A percentile compares a stretch with the other conserved stretches of the same genome.
phyloP scores from a whole-genome alignment of 208 protist genomes.

The Trypanosoma congolense region DNA sequence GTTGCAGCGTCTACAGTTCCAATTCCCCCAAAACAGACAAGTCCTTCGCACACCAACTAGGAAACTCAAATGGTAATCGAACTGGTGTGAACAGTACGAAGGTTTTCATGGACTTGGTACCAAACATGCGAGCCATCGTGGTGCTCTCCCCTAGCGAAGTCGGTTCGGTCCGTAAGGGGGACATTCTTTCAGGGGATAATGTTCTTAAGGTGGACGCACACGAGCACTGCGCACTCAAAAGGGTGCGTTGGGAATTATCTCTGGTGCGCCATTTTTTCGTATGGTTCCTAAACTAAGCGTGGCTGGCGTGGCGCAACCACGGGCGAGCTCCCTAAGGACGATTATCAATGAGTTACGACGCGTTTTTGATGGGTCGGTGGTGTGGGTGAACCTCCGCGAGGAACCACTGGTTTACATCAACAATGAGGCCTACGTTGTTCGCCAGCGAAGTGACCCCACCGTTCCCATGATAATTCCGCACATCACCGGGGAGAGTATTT shows the following conservation, averaged over 20 bases:
- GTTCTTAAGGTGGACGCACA: slow-evolving; percentile 77
- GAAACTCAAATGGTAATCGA: too few species aligned
- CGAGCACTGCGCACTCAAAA: slow-evolving; percentile 60
- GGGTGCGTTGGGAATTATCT: slow-evolving; percentile 68
- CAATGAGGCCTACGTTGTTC: slow-evolving; percentile 80
- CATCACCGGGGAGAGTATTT: slow-evolving; percentile 68
- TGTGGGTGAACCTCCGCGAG: slow-evolving; percentile 87
- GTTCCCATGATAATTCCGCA: slow-evolving; percentile 80
- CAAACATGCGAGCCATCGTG: slow-evolving; percentile 48
- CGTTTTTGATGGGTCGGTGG: slow-evolving; percentile 51
- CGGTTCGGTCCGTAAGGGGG: slow-evolving; percentile 47
- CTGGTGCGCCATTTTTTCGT: slow-evolving; percentile 81
- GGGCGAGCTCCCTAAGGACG: slow-evolving; percentile 59
- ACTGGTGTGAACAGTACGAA: slow-evolving; percentile 31
- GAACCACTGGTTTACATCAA: slow-evolving; percentile 87
- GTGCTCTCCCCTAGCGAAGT: slow-evolving; percentile 66
- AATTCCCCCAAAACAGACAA: too few species aligned
- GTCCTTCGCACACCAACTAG: too few species aligned
- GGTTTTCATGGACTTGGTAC: slow-evolving; percentile 73
- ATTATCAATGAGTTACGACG: slow-evolving; percentile 78
- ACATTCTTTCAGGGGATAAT: slow-evolving; percentile 74
- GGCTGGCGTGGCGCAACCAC: slow-evolving; percentile 75
- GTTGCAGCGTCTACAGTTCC: too few species aligned
- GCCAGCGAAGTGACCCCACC: slow-evolving; percentile 67
- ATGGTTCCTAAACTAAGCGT: slow-evolving; percentile 85